Conservation (phyloP, 257 asterid species). For the Capsicum rhomboideum region DNA sequence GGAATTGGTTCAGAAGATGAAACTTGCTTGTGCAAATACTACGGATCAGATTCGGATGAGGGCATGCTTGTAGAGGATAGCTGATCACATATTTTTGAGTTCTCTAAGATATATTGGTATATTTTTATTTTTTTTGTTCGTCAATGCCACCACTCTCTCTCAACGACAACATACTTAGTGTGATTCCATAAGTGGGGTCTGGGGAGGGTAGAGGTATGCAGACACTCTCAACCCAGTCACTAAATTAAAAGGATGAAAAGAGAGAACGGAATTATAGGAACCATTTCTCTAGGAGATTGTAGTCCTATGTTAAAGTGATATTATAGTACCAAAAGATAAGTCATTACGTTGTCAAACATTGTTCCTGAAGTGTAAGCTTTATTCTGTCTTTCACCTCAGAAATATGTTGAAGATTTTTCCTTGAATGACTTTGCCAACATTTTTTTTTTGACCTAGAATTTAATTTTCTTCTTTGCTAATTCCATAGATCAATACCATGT, state of each 20-base stretch:
- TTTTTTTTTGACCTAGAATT: neutral
- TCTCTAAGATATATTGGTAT: neutral
- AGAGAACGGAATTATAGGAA: neutral
- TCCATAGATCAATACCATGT: neutral
- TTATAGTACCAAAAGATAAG: neutral
- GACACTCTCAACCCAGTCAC: neutral
- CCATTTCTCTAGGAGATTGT: neutral
- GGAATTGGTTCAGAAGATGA: slow-evolving; percentile 20
- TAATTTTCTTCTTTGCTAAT: neutral
- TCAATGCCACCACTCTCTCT: neutral
- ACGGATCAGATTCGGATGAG: slow-evolving; percentile 18
- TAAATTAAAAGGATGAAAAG: neutral
- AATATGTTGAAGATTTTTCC: neutral
- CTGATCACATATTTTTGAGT: neutral
- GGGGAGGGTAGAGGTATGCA: neutral
- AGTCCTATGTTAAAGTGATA: neutral
- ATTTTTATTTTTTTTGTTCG: neutral
- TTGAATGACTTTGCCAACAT: neutral
- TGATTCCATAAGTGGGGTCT: neutral
- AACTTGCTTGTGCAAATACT: slow-evolving; percentile 11
- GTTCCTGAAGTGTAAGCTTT: neutral
- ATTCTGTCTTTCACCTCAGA: neutral
- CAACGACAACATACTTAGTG: neutral
- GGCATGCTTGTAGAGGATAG: slow-evolving; percentile 18
- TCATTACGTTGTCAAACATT: neutral